These are phyloP conservation scores for Marasmius sp. DNA, from an alignment of 1,284 basidiomycete genomes.

Conservation along the genomic window DNA sequence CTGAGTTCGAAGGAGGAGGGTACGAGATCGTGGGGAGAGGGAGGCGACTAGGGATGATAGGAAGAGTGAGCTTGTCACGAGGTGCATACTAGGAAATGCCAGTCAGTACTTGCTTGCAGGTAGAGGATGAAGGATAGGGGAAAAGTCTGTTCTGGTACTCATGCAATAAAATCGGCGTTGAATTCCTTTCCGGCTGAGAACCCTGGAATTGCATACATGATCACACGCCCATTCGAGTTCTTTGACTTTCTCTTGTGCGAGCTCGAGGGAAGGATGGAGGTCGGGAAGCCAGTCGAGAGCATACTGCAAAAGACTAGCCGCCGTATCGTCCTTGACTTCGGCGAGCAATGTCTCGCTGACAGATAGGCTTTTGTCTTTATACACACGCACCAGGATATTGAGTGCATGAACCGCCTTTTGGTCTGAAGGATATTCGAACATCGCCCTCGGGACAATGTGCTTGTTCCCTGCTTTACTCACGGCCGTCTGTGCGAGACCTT, in stretches of 20 bases:
- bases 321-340: conserved; percentile 32
- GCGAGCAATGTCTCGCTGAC: conserved; percentile 25
- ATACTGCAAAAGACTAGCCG: conserved; percentile 40
- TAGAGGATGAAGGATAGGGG: not conserved
- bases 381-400: conserved; percentile 43
- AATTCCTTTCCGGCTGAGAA: conserved; percentile 34
- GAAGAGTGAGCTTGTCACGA: conserved; percentile 55
- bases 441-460: conserved; percentile 24
- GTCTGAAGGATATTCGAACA: conserved; percentile 17
- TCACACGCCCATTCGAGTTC: conserved; percentile 41
- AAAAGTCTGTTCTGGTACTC: conserved; percentile 22
- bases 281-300: conserved; percentile 50
- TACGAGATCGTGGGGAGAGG: conserved; percentile 36
- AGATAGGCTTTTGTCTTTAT: conserved; percentile 49
- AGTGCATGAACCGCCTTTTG: conserved; percentile 32
- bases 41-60: conserved; percentile 39
- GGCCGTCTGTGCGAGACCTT: conserved; percentile 44
- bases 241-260: conserved; percentile 42
- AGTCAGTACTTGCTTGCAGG: not conserved
- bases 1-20: conserved; percentile 43
- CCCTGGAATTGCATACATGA: conserved; percentile 45
- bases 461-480: conserved; percentile 30
- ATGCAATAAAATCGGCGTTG: conserved; percentile 50
- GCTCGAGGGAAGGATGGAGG: conserved; percentile 24
- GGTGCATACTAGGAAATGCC: conserved; percentile 42